Conservation (phyloP, 495 filamentous ascomycete genomes). For the Neurospora cerealis region DNA sequence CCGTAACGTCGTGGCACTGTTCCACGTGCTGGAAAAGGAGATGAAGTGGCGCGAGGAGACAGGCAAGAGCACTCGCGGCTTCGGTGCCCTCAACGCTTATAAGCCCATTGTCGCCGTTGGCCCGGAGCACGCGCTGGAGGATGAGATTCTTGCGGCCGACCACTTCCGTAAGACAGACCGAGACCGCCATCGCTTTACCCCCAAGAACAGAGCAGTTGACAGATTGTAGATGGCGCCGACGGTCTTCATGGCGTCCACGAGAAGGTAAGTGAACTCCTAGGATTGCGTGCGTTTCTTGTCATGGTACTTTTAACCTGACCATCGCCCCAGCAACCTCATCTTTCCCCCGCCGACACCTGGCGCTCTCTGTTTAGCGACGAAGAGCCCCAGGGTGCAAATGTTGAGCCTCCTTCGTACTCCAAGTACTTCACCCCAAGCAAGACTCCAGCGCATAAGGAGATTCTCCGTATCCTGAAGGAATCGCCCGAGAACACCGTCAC, state of each 20-base stretch:
- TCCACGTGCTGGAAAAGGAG: conserved; percentile 87
- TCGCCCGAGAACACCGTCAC: conserved; percentile 77
- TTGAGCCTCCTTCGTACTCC: conserved; percentile 33
- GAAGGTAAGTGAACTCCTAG: conserved; percentile 41
- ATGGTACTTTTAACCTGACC: conserved; percentile 1
- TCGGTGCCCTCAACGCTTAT: conserved; percentile 51
- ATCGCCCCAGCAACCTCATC: conserved; percentile 64
- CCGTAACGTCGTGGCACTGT: conserved; percentile 81
- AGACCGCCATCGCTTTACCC: neutral
- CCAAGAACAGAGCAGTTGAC: neutral
- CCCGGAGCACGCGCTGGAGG: conserved; percentile 73
- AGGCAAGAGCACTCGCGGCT: conserved; percentile 51
- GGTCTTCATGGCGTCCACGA: conserved; percentile 86
- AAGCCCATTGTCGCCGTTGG: conserved; percentile 83
- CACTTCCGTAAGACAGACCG: conserved; percentile 60
- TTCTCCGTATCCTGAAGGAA: conserved; percentile 67
- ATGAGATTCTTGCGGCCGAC: conserved; percentile 74
- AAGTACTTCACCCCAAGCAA: conserved; percentile 63
- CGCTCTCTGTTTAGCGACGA: conserved; percentile 60
- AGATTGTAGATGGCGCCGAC: conserved; percentile 65
- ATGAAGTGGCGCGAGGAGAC: conserved; percentile 66
- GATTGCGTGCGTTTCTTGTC: neutral
- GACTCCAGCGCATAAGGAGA: conserved; percentile 65
- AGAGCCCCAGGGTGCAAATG: conserved; percentile 24
- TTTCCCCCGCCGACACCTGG: conserved; percentile 78